These are phyloP conservation scores for Saccharomycopsis oosterbeekiorum DNA, from an alignment of 805 yeast genomes.

Conservation along the genomic window DNA sequence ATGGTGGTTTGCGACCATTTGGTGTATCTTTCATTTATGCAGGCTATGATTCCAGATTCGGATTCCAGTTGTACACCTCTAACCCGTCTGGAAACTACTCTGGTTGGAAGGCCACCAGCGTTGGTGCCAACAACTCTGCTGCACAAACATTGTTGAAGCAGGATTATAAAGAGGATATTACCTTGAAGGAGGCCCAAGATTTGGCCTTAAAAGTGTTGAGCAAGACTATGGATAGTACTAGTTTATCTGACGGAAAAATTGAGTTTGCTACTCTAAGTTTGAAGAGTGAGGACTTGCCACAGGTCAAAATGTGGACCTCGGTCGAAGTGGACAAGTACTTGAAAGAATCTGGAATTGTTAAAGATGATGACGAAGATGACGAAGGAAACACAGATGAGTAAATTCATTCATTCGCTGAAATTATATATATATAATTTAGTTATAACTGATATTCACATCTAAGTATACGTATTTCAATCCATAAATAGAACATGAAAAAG, in stretches of 20 bases:
- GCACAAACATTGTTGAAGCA: slow-evolving; percentile 94
- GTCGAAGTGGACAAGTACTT: slow-evolving; percentile 65
- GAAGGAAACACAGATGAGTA: slow-evolving; percentile 10
- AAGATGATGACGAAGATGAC: slow-evolving; percentile 42
- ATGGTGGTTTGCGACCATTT: slow-evolving; percentile 96
- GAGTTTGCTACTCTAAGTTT: slow-evolving; percentile 79
- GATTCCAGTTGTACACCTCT: slow-evolving; percentile 87
- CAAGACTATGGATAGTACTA: slow-evolving; percentile 86
- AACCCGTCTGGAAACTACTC: slow-evolving; percentile 97
- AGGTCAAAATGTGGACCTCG: slow-evolving; percentile 72
- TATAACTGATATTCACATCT: neutral
- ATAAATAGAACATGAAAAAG: neutral
- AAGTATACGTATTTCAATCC: neutral
- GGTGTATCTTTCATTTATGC: slow-evolving; percentile 96
- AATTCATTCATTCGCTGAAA: neutral
- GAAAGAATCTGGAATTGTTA: slow-evolving; percentile 59
- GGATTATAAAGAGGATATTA: slow-evolving; percentile 79
- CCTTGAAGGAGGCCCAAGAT: slow-evolving; percentile 66
- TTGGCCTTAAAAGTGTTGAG: slow-evolving; percentile 85
- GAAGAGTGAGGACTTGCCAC: slow-evolving; percentile 39
- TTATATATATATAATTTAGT: neutral
- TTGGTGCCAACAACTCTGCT: slow-evolving; percentile 93
- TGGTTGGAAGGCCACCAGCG: slow-evolving; percentile 97
- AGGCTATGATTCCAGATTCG: slow-evolving; percentile 83
- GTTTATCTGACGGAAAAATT: slow-evolving; percentile 78